phyloP scores from a whole-genome alignment of 2,329 filamentous ascomycete genomes.

The Penicillium decumbens region DNA sequence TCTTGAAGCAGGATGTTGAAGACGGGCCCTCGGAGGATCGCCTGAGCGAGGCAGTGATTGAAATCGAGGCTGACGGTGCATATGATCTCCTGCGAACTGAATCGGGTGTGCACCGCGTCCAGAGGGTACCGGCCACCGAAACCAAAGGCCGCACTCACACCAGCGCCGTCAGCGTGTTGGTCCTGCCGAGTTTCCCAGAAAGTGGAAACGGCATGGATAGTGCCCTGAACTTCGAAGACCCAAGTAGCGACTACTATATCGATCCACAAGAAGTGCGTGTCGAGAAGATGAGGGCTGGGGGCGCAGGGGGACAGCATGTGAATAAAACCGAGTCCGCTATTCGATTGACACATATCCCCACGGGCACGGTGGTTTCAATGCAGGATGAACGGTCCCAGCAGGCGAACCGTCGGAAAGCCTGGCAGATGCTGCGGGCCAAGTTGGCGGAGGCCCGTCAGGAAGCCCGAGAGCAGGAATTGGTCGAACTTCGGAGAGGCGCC shows the following conservation, averaged over 20 bases:
- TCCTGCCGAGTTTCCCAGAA: slow-evolving; percentile 74
- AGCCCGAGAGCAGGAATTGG: slow-evolving; percentile 74
- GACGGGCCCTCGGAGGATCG: slow-evolving; percentile 61
- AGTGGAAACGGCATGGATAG: slow-evolving; percentile 47
- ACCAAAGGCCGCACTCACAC: slow-evolving; percentile 89
- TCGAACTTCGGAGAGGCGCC: slow-evolving; percentile 69
- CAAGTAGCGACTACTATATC: slow-evolving; percentile 86
- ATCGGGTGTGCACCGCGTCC: slow-evolving; percentile 90
- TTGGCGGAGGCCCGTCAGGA: slow-evolving; percentile 76
- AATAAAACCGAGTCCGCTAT: slow-evolving; percentile 98
- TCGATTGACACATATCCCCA: slow-evolving; percentile 83
- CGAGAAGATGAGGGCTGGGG: slow-evolving; percentile 87
- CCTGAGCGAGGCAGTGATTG: slow-evolving; percentile 81
- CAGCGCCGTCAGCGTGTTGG: slow-evolving; percentile 85
- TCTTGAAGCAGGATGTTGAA: slow-evolving; percentile 79
- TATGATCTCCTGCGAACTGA: slow-evolving; percentile 81
- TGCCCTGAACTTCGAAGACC: slow-evolving; percentile 68
- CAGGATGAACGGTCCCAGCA: slow-evolving; percentile 90
- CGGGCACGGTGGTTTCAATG: slow-evolving; percentile 80
- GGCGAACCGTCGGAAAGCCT: slow-evolving; percentile 81
- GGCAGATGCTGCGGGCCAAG: slow-evolving; percentile 75
- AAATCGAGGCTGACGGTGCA: slow-evolving; percentile 69
- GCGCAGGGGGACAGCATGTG: slow-evolving; percentile 94
- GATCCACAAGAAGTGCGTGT: slow-evolving; percentile 73
- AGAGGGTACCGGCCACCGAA: slow-evolving; percentile 88